phyloP scores from a whole-genome alignment of 495 filamentous ascomycete species.

The Daldinia concentrica region DNA sequence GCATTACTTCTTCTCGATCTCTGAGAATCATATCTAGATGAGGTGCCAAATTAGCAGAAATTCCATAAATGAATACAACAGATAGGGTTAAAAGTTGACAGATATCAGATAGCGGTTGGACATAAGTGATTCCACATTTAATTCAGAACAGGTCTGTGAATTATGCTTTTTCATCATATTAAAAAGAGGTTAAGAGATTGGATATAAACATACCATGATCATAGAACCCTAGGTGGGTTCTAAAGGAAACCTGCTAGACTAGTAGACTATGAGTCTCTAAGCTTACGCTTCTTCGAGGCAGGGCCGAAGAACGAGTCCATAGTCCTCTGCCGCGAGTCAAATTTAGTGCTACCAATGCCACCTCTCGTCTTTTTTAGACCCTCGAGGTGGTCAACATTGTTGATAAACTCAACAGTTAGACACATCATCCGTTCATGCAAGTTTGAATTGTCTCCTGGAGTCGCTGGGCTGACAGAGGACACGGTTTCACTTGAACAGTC shows the following conservation, averaged over 20 bases:
- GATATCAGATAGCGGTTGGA: slow-evolving; percentile 83
- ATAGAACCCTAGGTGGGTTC: not conserved
- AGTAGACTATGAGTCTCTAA: slow-evolving; percentile 21
- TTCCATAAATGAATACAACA: not conserved
- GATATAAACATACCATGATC: slow-evolving; percentile 46
- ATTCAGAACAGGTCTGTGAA: slow-evolving; percentile 87
- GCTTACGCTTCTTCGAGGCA: slow-evolving; percentile 60
- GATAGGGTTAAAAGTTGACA: slow-evolving; percentile 21
- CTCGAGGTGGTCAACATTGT: slow-evolving; percentile 72
- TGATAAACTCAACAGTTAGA: slow-evolving; percentile 36
- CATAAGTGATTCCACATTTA: slow-evolving; percentile 68
- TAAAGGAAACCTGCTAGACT: too few species aligned
- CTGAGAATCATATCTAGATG: not conserved
- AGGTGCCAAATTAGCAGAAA: slow-evolving; percentile 14
- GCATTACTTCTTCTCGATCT: not conserved
- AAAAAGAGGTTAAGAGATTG: slow-evolving; percentile 32
- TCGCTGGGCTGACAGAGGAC: not conserved
- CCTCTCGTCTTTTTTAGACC: slow-evolving; percentile 78
- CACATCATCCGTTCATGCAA: not conserved
- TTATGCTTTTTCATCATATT: slow-evolving; percentile 72
- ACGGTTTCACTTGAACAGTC: not conserved
- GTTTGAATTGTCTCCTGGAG: not conserved
- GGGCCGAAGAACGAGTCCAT: slow-evolving; percentile 76
- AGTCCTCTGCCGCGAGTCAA: slow-evolving; percentile 75
- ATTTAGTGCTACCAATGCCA: slow-evolving; percentile 77